Evolutionary conservation across 208 protist species (phyloP).

Genomic region (Acanthamoeba triangularis): DNA sequence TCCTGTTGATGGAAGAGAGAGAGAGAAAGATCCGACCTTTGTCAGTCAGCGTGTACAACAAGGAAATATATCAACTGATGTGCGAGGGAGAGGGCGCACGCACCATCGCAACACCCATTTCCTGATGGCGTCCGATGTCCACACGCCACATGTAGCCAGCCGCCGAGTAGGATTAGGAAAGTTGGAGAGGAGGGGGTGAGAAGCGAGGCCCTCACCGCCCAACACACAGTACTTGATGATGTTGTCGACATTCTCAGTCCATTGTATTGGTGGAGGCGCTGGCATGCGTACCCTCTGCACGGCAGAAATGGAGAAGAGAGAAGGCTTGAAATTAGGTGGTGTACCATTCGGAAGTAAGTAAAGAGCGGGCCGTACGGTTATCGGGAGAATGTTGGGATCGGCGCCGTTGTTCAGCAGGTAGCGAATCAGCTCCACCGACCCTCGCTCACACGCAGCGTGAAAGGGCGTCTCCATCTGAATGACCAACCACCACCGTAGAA

Average conservation of each 20-base stretch:
- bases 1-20: not conserved
- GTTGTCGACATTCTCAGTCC: too few species aligned
- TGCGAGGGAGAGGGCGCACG: not conserved
- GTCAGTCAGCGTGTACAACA: not conserved
- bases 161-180: not conserved
- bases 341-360: not conserved
- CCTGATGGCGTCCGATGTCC: not conserved
- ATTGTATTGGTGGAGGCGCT: not conserved
- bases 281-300: not conserved
- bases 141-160: not conserved
- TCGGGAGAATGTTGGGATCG: conserved; percentile 39
- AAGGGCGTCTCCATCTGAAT: conserved; percentile 7
- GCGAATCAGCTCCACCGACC: conserved; percentile 40
- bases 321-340: not conserved
- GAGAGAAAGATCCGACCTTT: not conserved
- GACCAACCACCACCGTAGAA: not conserved
- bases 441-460: conserved; percentile 6
- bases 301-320: not conserved
- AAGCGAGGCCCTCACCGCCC: too few species aligned
- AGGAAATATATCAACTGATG: not conserved
- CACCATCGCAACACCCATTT: conserved; percentile 2
- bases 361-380: not conserved
- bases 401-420: conserved; percentile 53
- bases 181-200: not conserved
- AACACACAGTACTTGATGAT: too few species aligned